A percentile compares a stretch with the other conserved stretches of the same genome.
These are phyloP conservation scores for Paecilomyces variotii DNA, from an alignment of 2,329 filamentous ascomycete genomes.

Conservation along the genomic window DNA sequence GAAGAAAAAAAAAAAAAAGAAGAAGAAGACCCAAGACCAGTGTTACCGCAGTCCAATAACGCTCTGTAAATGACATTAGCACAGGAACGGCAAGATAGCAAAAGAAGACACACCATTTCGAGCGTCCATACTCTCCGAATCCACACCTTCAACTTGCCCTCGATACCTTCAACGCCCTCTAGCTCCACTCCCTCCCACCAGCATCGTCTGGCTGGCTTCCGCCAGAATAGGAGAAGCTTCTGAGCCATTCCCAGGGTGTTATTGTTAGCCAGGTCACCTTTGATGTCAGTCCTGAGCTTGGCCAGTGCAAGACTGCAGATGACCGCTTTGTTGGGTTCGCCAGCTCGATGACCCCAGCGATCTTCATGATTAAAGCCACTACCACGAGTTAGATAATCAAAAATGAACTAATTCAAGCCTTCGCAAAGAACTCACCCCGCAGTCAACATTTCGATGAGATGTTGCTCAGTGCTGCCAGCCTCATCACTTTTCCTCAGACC, in stretches of 20 bases:
- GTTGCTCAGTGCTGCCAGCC: constrained; percentile 90
- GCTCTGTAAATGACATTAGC: constrained; percentile 45
- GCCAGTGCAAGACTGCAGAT: constrained; percentile 94
- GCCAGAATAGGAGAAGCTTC: constrained; percentile 94
- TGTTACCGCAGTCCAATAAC: constrained; percentile 67
- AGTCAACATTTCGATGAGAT: constrained; percentile 98
- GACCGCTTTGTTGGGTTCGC: constrained; percentile 95
- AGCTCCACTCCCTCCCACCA: constrained; percentile 99
- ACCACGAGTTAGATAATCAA: constrained; percentile 10
- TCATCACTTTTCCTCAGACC: constrained; percentile 92
- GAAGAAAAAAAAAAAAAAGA: constrained; percentile 5
- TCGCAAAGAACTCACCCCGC: constrained; percentile 63
- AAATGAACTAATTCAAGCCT: not conserved
- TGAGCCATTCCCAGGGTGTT: constrained; percentile 94
- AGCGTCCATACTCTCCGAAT: constrained; percentile 96
- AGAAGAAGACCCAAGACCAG: not conserved
- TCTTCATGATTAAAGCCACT: constrained; percentile 97
- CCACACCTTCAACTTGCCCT: constrained; percentile 94
- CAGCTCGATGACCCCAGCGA: constrained; percentile 90
- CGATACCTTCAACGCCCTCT: constrained; percentile 77
- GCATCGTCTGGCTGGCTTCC: constrained; percentile 89
- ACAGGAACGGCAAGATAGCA: not conserved
- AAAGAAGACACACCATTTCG: constrained; percentile 62
- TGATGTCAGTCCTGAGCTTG: constrained; percentile 83
- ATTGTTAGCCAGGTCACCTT: constrained; percentile 63